Evolutionary conservation across 371 early-diverging fungal species (phyloP).

Genomic region (Basidiobolus heterosporus): DNA sequence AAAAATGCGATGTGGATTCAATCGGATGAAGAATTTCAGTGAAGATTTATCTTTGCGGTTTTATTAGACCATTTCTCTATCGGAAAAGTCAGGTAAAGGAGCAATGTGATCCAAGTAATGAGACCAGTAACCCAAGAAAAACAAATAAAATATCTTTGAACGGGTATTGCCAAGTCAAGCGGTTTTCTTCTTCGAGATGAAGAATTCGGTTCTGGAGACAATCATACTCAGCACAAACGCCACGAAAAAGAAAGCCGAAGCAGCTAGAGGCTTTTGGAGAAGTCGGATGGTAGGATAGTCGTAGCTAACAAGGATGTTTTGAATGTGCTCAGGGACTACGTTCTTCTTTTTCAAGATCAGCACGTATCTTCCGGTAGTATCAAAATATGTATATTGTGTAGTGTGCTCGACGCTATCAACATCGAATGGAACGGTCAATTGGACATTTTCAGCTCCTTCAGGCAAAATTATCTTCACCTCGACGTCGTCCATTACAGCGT

Average conservation of each 20-base stretch:
- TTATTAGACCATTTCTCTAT: too few species aligned
- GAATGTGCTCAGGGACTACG: constrained; percentile 35
- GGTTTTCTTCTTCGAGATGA: constrained; percentile 12
- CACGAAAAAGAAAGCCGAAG: constrained; percentile 15
- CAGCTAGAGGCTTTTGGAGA: constrained; percentile 26
- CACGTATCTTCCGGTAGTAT: constrained; percentile 48
- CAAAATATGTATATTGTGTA: constrained; percentile 42
- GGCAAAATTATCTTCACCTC: constrained; percentile 66
- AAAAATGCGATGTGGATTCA: too few species aligned
- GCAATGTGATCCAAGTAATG: too few species aligned
- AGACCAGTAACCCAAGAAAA: too few species aligned
- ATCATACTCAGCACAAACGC: constrained; percentile 21
- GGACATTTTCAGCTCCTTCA: constrained; percentile 63
- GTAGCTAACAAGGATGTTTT: constrained; percentile 24
- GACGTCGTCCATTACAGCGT: constrained; percentile 44
- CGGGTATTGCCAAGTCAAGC: background rate
- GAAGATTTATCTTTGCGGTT: too few species aligned
- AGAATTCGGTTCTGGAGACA: constrained; percentile 20
- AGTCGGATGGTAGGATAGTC: constrained; percentile 15
- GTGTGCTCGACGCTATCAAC: constrained; percentile 21
- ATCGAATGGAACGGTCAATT: constrained; percentile 33
- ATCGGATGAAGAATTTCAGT: too few species aligned
- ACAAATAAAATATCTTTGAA: too few species aligned
- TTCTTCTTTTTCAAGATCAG: constrained; percentile 41
- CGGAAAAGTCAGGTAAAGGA: too few species aligned